Conservation (phyloP, 805 yeast genomes). For the Jamesozyma lodderae region DNA sequence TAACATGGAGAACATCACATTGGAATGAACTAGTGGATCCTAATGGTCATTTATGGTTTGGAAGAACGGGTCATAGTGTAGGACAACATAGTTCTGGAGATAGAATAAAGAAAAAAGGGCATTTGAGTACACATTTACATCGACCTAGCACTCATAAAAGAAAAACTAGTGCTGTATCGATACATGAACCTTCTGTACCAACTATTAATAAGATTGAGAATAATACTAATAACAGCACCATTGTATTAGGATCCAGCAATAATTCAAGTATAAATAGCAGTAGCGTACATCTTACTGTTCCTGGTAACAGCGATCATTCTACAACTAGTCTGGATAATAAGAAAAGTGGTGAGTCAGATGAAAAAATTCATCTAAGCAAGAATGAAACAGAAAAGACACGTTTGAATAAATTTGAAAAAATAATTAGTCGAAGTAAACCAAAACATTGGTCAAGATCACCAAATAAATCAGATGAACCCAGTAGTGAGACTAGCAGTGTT, state of each 20-base stretch:
- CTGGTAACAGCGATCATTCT: no score
- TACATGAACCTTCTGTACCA: no score
- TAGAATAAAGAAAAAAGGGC: slow-evolving; percentile 4
- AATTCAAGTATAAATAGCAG: neutral
- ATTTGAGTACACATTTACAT: neutral
- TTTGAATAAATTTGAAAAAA: slow-evolving; percentile 18
- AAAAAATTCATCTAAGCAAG: no score
- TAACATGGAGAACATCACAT: slow-evolving; percentile 39
- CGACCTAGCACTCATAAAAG: no score
- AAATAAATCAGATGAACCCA: neutral
- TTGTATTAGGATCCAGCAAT: no score
- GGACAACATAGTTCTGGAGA: slow-evolving; percentile 2
- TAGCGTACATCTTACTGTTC: no score
- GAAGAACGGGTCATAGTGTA: neutral
- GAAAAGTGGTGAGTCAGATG: no score
- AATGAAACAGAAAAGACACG: slow-evolving; percentile 6
- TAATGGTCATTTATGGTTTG: slow-evolving; percentile 23
- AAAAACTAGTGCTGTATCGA: no score
- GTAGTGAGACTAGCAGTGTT: no score
- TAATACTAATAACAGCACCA: no score
- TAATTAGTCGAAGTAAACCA: slow-evolving; percentile 9
- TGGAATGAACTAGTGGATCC: slow-evolving; percentile 28
- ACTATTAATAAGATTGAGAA: no score
- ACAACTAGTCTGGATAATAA: no score
- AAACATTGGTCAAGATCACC: slow-evolving; percentile 20